Percentiles rank a stretch among this genome's conserved stretches.
phyloP scores from a whole-genome alignment of 2,329 filamentous ascomycete genomes.

The Ophiostoma novo-ulmi region DNA sequence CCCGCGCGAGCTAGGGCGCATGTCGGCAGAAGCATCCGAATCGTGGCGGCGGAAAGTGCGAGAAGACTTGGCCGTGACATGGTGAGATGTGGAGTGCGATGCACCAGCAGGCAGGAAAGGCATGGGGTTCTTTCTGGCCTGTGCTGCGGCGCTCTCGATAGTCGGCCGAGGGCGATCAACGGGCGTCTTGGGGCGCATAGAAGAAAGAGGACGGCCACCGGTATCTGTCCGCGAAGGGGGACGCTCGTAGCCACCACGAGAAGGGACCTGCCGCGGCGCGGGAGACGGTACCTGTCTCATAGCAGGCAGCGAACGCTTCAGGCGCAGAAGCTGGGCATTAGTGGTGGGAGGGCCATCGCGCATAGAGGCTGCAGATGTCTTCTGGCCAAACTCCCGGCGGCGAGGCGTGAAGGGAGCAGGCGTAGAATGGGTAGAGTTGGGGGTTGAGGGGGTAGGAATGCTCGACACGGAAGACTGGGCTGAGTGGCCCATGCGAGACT shows the following conservation, averaged over 20 bases:
- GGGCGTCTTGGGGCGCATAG: slow-evolving; percentile 64
- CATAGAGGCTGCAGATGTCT: slow-evolving; percentile 50
- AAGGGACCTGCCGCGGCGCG: slow-evolving; percentile 41
- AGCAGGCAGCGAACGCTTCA: slow-evolving; percentile 61
- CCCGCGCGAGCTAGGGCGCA: slow-evolving; percentile 53
- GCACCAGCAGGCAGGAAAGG: slow-evolving; percentile 78
- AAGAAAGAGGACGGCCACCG: slow-evolving; percentile 44
- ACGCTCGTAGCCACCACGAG: slow-evolving; percentile 48
- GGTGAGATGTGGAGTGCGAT: slow-evolving; percentile 64
- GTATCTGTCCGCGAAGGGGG: slow-evolving; percentile 56
- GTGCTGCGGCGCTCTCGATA: slow-evolving; percentile 49
- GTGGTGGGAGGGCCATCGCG: slow-evolving; percentile 60
- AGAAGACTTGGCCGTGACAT: slow-evolving; percentile 50
- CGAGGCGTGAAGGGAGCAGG: slow-evolving; percentile 54
- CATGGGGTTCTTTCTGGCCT: slow-evolving; percentile 54
- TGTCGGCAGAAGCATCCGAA: slow-evolving; percentile 63
- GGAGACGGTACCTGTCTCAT: slow-evolving; percentile 51
- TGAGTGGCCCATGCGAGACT: slow-evolving; percentile 64
- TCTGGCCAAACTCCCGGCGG: slow-evolving; percentile 54
- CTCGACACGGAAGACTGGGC: slow-evolving; percentile 64
- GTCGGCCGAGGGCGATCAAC: slow-evolving; percentile 54
- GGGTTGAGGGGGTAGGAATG: slow-evolving; percentile 56
- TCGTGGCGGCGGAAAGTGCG: slow-evolving; percentile 74
- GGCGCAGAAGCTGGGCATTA: slow-evolving; percentile 57
- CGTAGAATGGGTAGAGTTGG: slow-evolving; percentile 49